A percentile compares a stretch with the other conserved stretches of the same genome.
phyloP scores from a whole-genome alignment of 2,329 filamentous ascomycete genomes.

The Fusarium clavum region DNA sequence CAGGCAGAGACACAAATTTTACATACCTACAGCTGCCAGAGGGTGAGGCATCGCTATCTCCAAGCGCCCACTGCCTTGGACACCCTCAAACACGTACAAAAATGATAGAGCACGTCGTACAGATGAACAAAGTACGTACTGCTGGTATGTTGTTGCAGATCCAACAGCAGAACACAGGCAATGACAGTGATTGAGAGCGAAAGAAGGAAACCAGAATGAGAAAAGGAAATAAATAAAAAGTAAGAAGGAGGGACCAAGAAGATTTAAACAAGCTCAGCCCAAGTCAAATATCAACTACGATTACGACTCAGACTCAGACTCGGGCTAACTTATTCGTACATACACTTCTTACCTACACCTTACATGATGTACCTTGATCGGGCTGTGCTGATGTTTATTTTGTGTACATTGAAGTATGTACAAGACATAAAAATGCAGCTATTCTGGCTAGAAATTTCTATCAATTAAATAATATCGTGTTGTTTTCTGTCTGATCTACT shows the following conservation, averaged over 20 bases:
- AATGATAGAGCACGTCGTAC: slow-evolving; percentile 8
- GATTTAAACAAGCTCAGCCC: slow-evolving; percentile 23
- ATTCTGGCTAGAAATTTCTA: background rate
- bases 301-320: slow-evolving; percentile 27
- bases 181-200: background rate
- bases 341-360: background rate
- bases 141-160: background rate
- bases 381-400: slow-evolving; percentile 25
- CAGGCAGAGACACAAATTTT: background rate
- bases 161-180: background rate
- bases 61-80: background rate
- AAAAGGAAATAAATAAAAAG: background rate
- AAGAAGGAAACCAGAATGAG: background rate
- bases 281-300: slow-evolving; percentile 24
- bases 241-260: slow-evolving; percentile 5
- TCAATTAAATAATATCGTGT: background rate
- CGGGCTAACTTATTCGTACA: background rate
- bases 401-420: background rate
- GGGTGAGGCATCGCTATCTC: slow-evolving; percentile 37
- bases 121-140: background rate
- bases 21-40: slow-evolving; percentile 41
- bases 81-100: background rate
- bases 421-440: background rate
- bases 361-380: background rate
- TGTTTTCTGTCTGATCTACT: background rate